Conservation (phyloP, 768 basidiomycete genomes). For the Suillus discolor region DNA sequence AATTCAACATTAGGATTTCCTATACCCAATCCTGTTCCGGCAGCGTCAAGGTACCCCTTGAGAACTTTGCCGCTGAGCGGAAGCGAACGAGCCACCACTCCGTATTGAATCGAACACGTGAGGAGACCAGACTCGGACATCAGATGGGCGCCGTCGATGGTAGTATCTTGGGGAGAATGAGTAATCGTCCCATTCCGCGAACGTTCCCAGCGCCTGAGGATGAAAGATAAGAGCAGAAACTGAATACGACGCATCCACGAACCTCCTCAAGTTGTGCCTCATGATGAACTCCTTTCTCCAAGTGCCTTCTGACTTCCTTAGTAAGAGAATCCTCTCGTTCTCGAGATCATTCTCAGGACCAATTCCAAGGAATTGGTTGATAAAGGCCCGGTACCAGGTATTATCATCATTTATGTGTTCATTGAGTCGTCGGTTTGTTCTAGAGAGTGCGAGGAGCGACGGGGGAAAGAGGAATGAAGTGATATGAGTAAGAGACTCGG, state of each 20-base stretch:
- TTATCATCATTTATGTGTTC: conserved; percentile 76
- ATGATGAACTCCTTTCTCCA: conserved; percentile 76
- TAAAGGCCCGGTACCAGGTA: conserved; percentile 79
- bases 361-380: conserved; percentile 66
- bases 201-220: conserved; percentile 65
- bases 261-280: conserved; percentile 60
- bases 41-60: conserved; percentile 68
- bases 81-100: conserved; percentile 71
- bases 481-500: conserved; percentile 76
- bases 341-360: conserved; percentile 62
- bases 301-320: conserved; percentile 56
- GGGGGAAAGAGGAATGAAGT: conserved; percentile 71
- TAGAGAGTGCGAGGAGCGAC: conserved; percentile 58
- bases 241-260: conserved; percentile 18
- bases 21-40: conserved; percentile 58
- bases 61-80: conserved; percentile 71
- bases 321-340: conserved; percentile 46
- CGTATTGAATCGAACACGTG: conserved; percentile 64
- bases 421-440: conserved; percentile 53
- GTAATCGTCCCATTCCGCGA: conserved; percentile 61
- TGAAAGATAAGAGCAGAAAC: neutral
- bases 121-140: conserved; percentile 60
- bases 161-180: conserved; percentile 64
- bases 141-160: conserved; percentile 60
- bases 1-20: conserved; percentile 81